A percentile compares a stretch with the other conserved stretches of the same genome.
These are phyloP conservation scores for Diaporthe sp. DNA, from an alignment of 2,329 filamentous ascomycete genomes.

Conservation along the genomic window DNA sequence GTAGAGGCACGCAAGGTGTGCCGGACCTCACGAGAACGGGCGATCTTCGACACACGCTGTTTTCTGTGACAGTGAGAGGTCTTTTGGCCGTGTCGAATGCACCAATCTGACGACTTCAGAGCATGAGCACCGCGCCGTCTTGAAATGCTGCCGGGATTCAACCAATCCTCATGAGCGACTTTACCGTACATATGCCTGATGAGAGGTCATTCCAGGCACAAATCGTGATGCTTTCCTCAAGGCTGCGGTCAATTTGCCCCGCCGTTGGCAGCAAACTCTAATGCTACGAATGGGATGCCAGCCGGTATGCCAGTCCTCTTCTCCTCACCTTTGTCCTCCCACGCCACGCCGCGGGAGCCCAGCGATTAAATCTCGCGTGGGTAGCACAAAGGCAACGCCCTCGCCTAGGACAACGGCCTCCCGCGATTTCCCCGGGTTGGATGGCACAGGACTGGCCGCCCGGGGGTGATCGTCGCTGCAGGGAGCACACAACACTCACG, in stretches of 20 bases:
- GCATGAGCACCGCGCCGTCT: too few species aligned
- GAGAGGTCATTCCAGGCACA: background rate
- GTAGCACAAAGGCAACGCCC: slow-evolving; percentile 15
- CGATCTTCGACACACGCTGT: background rate
- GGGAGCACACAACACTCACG: background rate
- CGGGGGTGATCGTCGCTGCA: slow-evolving; percentile 26
- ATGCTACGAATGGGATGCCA: background rate
- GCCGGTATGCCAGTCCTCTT: background rate
- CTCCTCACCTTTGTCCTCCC: background rate
- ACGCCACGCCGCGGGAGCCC: slow-evolving; percentile 16
- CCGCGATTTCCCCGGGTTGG: slow-evolving; percentile 8
- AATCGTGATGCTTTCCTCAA: background rate
- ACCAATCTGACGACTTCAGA: background rate
- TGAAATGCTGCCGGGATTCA: background rate
- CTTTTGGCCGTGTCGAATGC: background rate
- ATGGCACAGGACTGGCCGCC: slow-evolving; percentile 12
- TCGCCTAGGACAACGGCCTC: slow-evolving; percentile 5
- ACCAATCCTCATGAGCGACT: too few species aligned
- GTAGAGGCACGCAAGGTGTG: background rate
- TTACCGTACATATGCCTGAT: background rate
- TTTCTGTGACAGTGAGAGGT: background rate
- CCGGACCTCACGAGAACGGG: background rate
- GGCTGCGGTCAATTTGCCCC: background rate
- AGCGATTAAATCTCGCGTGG: slow-evolving; percentile 3
- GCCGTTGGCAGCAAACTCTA: slow-evolving; percentile 15